Percentiles rank a stretch among this genome's conserved stretches.
phyloP scores from a whole-genome alignment of 352 stramenopile species.

The Pythium folliculosum region DNA sequence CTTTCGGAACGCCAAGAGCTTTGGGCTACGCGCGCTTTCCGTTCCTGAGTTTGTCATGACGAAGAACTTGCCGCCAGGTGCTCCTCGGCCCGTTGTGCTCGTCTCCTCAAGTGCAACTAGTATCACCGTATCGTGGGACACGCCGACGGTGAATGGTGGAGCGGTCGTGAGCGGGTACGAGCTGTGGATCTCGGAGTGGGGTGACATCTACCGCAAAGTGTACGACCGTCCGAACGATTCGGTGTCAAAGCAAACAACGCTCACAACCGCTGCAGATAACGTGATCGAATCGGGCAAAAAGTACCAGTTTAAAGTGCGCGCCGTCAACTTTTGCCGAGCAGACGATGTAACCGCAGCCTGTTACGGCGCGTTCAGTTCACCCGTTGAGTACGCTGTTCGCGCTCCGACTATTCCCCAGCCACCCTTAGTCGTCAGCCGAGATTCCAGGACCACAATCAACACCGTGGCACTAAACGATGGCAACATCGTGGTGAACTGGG shows the following conservation, averaged over 20 bases:
- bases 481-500: conserved; percentile 80
- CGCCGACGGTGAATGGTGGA: conserved; percentile 90
- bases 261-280: conserved; percentile 81
- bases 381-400: conserved; percentile 90
- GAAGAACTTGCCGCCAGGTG: conserved; percentile 86
- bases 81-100: conserved; percentile 84
- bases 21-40: conserved; percentile 70
- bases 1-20: conserved; percentile 90
- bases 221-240: conserved; percentile 93
- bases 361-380: conserved; percentile 88
- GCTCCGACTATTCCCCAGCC: conserved; percentile 80
- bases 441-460: conserved; percentile 76
- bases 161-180: conserved; percentile 94
- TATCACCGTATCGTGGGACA: conserved; percentile 91
- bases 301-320: conserved; percentile 94
- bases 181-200: conserved; percentile 96
- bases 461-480: conserved; percentile 47
- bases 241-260: conserved; percentile 58
- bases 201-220: conserved; percentile 84
- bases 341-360: conserved; percentile 75
- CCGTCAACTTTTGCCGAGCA: conserved; percentile 93
- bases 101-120: conserved; percentile 87
- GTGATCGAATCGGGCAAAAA: conserved; percentile 89
- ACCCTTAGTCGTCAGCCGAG: conserved; percentile 59
- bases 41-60: conserved; percentile 80